phyloP scores from a whole-genome alignment of 2,329 filamentous ascomycete species.

The Pseudohalonectria lignicola region DNA sequence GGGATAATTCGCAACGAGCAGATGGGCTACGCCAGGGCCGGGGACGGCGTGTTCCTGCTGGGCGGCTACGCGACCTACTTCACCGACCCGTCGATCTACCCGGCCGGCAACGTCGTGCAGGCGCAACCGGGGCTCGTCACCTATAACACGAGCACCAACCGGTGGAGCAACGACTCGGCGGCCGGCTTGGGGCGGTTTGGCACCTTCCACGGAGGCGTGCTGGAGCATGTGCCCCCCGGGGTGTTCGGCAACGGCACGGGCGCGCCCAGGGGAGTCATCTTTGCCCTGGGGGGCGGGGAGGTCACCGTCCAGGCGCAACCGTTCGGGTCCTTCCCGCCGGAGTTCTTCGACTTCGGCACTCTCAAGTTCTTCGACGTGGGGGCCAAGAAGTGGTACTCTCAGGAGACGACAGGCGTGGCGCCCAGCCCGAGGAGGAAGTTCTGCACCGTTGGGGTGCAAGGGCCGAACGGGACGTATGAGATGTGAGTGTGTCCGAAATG shows the following conservation, averaged over 20 bases:
- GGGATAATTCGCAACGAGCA: background rate
- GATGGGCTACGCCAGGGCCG: background rate
- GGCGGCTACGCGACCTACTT: background rate
- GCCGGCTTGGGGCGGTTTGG: background rate
- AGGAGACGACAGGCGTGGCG: background rate
- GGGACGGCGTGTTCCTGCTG: background rate
- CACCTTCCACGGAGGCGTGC: background rate
- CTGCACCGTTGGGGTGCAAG: background rate
- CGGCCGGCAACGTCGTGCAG: background rate
- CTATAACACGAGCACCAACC: background rate
- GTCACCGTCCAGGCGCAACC: background rate
- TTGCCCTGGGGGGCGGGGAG: background rate
- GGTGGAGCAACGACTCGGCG: background rate
- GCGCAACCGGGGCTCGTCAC: background rate
- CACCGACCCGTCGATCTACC: background rate
- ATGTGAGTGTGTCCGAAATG: background rate
- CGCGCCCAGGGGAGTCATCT: background rate
- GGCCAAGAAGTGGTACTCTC: background rate
- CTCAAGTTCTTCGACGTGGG: background rate
- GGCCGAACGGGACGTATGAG: background rate
- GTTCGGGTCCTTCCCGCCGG: background rate
- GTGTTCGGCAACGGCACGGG: too few species aligned
- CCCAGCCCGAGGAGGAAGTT: background rate
- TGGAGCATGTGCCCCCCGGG: background rate
- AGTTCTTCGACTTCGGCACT: background rate